phyloP scores from a whole-genome alignment of 106 monocot species.

The Phalaenopsis equestris region DNA sequence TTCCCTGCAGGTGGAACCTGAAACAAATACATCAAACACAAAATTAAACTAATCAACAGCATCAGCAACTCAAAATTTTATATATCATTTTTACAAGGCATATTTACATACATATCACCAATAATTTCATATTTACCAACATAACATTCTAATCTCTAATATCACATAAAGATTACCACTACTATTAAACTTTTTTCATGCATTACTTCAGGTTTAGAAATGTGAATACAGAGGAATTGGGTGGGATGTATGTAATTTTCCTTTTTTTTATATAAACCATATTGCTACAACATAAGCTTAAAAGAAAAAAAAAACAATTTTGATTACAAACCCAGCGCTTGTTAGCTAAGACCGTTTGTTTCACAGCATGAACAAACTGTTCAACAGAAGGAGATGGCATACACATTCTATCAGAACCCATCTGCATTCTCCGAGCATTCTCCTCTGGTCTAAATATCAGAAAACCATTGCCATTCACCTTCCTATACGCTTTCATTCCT shows the following conservation, averaged over 20 bases:
- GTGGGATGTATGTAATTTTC: too few relatives aligned
- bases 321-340: constrained; percentile 39
- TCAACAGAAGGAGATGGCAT: constrained; percentile 52
- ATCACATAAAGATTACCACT: too few relatives aligned
- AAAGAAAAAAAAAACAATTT: background rate
- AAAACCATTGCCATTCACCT: constrained; percentile 20
- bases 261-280: too few relatives aligned
- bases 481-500: constrained; percentile 54
- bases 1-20: constrained; percentile 58
- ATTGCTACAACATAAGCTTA: too few relatives aligned
- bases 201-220: too few relatives aligned
- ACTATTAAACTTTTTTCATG: too few relatives aligned
- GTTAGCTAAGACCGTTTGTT: constrained; percentile 39
- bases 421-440: constrained; percentile 41
- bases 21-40: background rate
- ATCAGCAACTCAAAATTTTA: too few relatives aligned
- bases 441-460: constrained; percentile 48
- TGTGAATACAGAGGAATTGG: too few relatives aligned
- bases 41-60: background rate
- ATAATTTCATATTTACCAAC: too few relatives aligned
- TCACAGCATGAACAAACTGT: constrained; percentile 48
- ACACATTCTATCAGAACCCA: constrained; percentile 50
- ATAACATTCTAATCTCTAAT: too few relatives aligned
- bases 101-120: too few relatives aligned
- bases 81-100: background rate